phyloP scores from a whole-genome alignment of 2,329 filamentous ascomycete species.

The Arthrocladium fulminans region DNA sequence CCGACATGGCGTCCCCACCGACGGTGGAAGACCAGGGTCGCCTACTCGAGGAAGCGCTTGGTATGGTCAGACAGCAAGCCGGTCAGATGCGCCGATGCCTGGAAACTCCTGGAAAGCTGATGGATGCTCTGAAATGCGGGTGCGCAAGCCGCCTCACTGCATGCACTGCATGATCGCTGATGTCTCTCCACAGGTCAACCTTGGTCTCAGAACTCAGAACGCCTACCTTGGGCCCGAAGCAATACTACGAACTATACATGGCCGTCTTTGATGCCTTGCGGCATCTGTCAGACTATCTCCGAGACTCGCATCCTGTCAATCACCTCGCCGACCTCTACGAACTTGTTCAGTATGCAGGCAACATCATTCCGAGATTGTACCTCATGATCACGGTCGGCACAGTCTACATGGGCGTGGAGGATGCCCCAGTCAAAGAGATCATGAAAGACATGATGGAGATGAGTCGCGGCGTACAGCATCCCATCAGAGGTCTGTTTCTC shows the following conservation, averaged over 20 bases:
- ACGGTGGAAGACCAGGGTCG: slow-evolving; percentile 69
- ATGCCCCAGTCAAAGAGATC: slow-evolving; percentile 97
- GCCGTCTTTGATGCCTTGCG: slow-evolving; percentile 94
- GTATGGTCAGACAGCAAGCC: slow-evolving; percentile 94
- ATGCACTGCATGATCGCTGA: slow-evolving; percentile 23
- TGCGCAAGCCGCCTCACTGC: slow-evolving; percentile 42
- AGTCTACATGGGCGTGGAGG: slow-evolving; percentile 96
- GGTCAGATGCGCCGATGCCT: slow-evolving; percentile 95
- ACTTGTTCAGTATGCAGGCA: slow-evolving; percentile 94
- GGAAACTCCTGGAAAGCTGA: slow-evolving; percentile 94
- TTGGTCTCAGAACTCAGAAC: slow-evolving; percentile 97
- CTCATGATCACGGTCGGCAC: slow-evolving; percentile 99
- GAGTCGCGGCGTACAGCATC: slow-evolving; percentile 95
- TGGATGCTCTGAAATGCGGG: slow-evolving; percentile 99
- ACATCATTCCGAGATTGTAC: slow-evolving; percentile 91
- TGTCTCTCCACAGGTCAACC: slow-evolving; percentile 63
- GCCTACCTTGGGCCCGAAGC: slow-evolving; percentile 93
- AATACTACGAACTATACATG: slow-evolving; percentile 99
- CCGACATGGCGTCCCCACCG: slow-evolving; percentile 5
- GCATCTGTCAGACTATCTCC: slow-evolving; percentile 90
- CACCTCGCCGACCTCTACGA: slow-evolving; percentile 97
- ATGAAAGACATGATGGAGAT: slow-evolving; percentile 99
- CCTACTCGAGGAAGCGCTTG: slow-evolving; percentile 92
- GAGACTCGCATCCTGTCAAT: slow-evolving; percentile 94
- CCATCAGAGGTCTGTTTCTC: slow-evolving; percentile 86